Evolutionary conservation across 805 yeast genomes (phyloP).

Genomic region (Saccharomycopsis selenospora): DNA sequence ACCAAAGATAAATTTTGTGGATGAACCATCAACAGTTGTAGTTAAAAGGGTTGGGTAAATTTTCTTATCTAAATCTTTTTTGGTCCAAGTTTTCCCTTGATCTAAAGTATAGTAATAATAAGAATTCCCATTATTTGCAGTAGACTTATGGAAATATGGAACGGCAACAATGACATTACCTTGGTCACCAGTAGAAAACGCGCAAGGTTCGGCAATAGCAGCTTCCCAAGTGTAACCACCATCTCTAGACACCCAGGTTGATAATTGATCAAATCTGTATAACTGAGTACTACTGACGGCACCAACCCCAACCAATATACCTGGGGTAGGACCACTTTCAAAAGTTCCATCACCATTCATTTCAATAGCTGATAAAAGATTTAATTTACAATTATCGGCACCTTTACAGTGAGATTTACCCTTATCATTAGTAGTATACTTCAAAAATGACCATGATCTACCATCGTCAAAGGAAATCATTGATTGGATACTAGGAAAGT

Average conservation of each 20-base stretch:
- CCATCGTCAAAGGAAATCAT: constrained; percentile 36
- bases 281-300: constrained; percentile 28
- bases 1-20: constrained; percentile 52
- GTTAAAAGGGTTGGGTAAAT: constrained; percentile 38
- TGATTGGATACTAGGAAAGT: constrained; percentile 25
- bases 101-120: constrained; percentile 52
- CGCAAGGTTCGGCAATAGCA: constrained; percentile 45
- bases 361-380: constrained; percentile 31
- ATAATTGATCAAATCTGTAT: constrained; percentile 20
- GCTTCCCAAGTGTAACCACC: constrained; percentile 70
- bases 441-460: constrained; percentile 28
- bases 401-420: constrained; percentile 22
- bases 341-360: constrained; percentile 27
- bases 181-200: constrained; percentile 63
- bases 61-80: constrained; percentile 38
- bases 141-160: constrained; percentile 34
- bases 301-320: constrained; percentile 39
- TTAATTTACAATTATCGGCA: constrained; percentile 31
- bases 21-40: constrained; percentile 66
- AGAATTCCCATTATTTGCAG: constrained; percentile 13
- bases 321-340: constrained; percentile 38
- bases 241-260: constrained; percentile 63
- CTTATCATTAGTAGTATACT: constrained; percentile 22
- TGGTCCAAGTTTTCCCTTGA: constrained; percentile 64
- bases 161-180: constrained; percentile 66